Conservation (phyloP, 306 rosid species). For the Vicia faba region DNA sequence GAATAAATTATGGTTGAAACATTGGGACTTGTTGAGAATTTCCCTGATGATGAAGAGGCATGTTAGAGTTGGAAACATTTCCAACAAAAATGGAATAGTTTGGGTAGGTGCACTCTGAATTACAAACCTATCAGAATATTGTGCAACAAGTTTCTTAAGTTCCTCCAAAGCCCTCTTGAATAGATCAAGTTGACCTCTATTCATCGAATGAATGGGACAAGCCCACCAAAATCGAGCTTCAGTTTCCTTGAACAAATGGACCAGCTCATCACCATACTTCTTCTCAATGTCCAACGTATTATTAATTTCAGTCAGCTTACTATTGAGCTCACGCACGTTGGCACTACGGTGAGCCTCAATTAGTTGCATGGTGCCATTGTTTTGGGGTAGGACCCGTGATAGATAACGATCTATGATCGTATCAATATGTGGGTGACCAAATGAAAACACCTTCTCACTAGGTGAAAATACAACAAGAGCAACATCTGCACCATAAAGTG, state of each 20-base stretch:
- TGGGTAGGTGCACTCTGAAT: not conserved
- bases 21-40: not conserved
- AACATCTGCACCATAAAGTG: constrained; percentile 35
- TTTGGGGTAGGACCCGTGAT: not conserved
- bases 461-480: constrained; percentile 47
- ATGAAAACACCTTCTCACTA: constrained; percentile 37
- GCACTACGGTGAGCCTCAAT: constrained; percentile 41
- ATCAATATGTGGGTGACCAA: constrained; percentile 45
- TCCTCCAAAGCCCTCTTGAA: not conserved
- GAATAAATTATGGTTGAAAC: not conserved
- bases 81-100: not conserved
- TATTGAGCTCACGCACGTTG: constrained; percentile 32
- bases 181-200: not conserved
- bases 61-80: not conserved
- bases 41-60: not conserved
- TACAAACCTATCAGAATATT: not conserved
- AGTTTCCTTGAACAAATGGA: not conserved
- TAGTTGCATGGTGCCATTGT: constrained; percentile 2
- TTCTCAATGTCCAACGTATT: not conserved
- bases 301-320: constrained; percentile 4
- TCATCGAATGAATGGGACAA: not conserved
- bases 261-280: not conserved
- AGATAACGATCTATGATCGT: constrained; percentile 25
- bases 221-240: constrained; percentile 32
- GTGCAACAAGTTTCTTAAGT: not conserved